Conservation (phyloP, 176 grass and related monocot species). For the Aegilops longissima region DNA sequence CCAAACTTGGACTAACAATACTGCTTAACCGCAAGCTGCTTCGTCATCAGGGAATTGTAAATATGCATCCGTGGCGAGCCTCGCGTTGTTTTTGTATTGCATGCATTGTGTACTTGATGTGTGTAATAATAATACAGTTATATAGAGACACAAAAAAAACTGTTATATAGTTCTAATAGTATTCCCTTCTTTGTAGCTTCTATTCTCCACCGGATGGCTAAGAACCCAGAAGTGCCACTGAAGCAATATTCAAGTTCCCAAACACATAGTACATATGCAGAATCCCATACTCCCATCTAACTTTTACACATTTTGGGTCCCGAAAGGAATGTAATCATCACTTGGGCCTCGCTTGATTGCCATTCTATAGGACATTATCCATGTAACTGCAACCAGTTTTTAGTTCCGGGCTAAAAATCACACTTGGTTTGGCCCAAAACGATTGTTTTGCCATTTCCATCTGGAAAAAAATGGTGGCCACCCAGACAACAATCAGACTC, state of each 20-base stretch:
- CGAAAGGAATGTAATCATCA: background rate
- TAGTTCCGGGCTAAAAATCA: background rate
- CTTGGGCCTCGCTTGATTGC: background rate
- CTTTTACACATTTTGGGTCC: background rate
- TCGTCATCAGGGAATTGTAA: background rate
- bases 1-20: background rate
- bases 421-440: background rate
- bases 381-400: background rate
- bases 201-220: background rate
- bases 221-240: background rate
- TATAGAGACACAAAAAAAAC: no score
- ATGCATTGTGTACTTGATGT: background rate
- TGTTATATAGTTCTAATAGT: no score
- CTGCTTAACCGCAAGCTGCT: background rate
- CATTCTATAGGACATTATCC: background rate
- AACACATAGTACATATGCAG: background rate
- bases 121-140: no score
- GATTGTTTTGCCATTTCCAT: no score
- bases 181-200: background rate
- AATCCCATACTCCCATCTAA: background rate
- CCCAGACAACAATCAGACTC: no score
- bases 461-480: no score
- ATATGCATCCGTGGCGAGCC: background rate
- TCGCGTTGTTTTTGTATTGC: background rate
- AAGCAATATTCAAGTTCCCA: background rate